A percentile compares a stretch with the other conserved stretches of the same genome.
Evolutionary conservation across 176 grass and related monocot species (phyloP).

Genomic region (Carex cristatella): DNA sequence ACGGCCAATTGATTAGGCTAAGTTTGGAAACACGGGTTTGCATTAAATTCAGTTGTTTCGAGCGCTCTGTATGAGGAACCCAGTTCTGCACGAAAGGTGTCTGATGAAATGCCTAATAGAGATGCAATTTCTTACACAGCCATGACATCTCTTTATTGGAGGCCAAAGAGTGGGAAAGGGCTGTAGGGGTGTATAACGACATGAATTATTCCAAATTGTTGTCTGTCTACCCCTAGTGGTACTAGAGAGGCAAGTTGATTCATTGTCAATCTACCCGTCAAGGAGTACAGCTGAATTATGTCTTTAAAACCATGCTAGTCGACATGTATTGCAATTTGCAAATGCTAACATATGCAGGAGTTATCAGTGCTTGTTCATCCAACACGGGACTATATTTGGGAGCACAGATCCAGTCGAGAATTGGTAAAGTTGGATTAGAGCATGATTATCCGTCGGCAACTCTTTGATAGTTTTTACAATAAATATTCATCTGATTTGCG

Average conservation of each 20-base stretch:
- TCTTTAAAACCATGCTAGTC: conserved; percentile 67
- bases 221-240: conserved; percentile 16
- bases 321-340: conserved; percentile 44
- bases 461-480: conserved; percentile 59
- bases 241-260: conserved; percentile 31
- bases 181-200: conserved; percentile 36
- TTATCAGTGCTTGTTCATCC: conserved; percentile 42
- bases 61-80: conserved; percentile 37
- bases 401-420: conserved; percentile 47
- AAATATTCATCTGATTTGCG: conserved; percentile 33
- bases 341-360: too few relatives aligned
- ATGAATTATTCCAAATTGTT: conserved; percentile 32
- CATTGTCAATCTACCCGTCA: conserved; percentile 61
- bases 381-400: conserved; percentile 25
- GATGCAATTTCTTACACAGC: conserved; percentile 65
- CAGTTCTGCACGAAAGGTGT: conserved; percentile 34
- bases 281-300: conserved; percentile 35
- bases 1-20: conserved; percentile 18
- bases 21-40: conserved; percentile 40
- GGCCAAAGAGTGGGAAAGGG: conserved; percentile 27
- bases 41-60: conserved; percentile 42
- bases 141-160: conserved; percentile 55
- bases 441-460: conserved; percentile 49
- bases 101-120: conserved; percentile 35
- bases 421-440: conserved; percentile 44